Evolutionary conservation across 495 filamentous ascomycete species (phyloP).

Genomic region (Penicillium odoratum): DNA sequence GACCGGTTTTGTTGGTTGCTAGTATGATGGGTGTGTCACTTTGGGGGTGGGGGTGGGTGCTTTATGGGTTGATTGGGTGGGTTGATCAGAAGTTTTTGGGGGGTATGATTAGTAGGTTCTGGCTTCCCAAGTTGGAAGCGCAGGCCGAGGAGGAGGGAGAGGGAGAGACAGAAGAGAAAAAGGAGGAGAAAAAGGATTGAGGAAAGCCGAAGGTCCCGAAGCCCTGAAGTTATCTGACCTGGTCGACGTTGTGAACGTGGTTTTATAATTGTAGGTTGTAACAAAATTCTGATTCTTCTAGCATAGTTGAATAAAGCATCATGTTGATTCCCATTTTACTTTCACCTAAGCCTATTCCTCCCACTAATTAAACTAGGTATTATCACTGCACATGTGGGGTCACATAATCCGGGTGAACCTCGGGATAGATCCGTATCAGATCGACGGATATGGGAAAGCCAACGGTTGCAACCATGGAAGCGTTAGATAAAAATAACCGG

Average conservation of each 20-base stretch:
- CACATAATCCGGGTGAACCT: too few species aligned
- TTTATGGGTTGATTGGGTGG: constrained; percentile 41
- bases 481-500: too few species aligned
- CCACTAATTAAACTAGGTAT: not conserved
- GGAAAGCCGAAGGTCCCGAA: not conserved
- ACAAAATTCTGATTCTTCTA: not conserved
- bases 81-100: constrained; percentile 37
- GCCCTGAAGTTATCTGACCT: too few species aligned
- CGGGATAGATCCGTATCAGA: too few species aligned
- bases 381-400: too few species aligned
- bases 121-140: constrained; percentile 20
- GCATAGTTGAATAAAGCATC: not conserved
- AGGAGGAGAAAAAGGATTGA: constrained; percentile 19
- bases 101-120: constrained; percentile 34
- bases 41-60: constrained; percentile 44
- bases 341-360: not conserved
- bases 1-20: constrained; percentile 37
- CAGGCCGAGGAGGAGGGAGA: constrained; percentile 12
- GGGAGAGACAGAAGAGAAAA: not conserved
- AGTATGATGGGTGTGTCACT: constrained; percentile 39
- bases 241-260: too few species aligned
- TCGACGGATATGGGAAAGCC: too few species aligned
- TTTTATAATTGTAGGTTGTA: not conserved
- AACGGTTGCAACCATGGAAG: too few species aligned
- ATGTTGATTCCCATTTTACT: not conserved